Conservation (phyloP, 495 filamentous ascomycete genomes). For the Xylaria castorea region DNA sequence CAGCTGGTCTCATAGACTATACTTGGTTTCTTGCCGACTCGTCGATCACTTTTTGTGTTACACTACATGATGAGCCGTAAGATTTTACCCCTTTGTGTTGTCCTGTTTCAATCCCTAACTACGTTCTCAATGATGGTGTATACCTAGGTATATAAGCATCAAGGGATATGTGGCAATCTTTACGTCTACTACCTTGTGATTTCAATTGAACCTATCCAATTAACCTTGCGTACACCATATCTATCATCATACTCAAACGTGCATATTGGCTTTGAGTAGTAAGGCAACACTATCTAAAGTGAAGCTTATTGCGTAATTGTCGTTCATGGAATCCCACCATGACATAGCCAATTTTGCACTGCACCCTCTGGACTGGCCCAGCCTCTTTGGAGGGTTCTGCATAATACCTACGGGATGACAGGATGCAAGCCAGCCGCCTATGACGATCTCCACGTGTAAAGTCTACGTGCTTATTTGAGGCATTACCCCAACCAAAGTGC, state of each 20-base stretch:
- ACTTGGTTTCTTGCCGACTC: neutral
- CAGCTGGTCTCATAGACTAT: neutral
- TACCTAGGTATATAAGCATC: neutral
- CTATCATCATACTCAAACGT: neutral
- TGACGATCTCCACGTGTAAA: slow-evolving; percentile 1
- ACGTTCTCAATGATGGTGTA: neutral
- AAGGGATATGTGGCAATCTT: neutral
- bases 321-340: neutral
- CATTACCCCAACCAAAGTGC: neutral
- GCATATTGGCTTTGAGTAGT: neutral
- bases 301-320: neutral
- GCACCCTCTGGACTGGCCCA: neutral
- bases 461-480: neutral
- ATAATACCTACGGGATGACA: neutral
- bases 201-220: neutral
- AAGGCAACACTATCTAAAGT: neutral
- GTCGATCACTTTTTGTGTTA: neutral
- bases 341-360: neutral
- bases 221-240: neutral
- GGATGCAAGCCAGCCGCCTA: slow-evolving; percentile 5
- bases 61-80: neutral
- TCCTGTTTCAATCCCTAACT: neutral
- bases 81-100: neutral
- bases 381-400: neutral
- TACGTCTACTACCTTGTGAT: neutral